phyloP scores from a whole-genome alignment of 2,329 filamentous ascomycete species.

The Xylaria sp. region DNA sequence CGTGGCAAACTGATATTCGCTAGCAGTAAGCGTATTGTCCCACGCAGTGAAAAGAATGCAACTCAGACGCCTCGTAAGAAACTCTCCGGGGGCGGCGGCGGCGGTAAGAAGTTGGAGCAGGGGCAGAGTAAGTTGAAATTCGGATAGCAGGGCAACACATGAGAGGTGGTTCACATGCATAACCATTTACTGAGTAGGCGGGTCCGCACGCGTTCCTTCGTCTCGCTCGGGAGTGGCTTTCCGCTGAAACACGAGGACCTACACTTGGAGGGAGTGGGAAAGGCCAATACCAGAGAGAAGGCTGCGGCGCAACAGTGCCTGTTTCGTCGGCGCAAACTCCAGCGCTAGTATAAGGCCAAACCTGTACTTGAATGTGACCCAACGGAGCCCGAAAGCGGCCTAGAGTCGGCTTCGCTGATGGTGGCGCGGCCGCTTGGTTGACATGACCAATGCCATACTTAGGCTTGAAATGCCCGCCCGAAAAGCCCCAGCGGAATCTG shows the following conservation, averaged over 20 bases:
- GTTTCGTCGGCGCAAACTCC: conserved; percentile 4
- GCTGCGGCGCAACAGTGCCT: conserved; percentile 23
- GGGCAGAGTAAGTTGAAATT: conserved; percentile 72
- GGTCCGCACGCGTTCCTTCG: conserved; percentile 13
- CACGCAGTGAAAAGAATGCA: conserved; percentile 51
- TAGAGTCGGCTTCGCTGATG: conserved; percentile 20
- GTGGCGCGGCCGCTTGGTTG: conserved; percentile 13
- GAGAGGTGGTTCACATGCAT: conserved; percentile 41
- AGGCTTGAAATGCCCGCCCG: conserved; percentile 11
- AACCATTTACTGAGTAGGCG: conserved; percentile 25
- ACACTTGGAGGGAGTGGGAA: conserved; percentile 6
- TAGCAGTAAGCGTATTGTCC: conserved; percentile 49
- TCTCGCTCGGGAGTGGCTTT: conserved; percentile 15
- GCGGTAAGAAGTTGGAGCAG: conserved; percentile 60
- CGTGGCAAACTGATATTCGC: conserved; percentile 62
- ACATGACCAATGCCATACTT: conserved; percentile 11
- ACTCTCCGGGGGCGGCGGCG: conserved; percentile 42
- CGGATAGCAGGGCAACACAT: conserved; percentile 54
- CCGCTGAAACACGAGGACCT: conserved; percentile 16
- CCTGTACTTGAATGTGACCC: conserved; percentile 24
- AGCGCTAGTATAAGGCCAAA: conserved; percentile 12
- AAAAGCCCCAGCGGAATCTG: conserved; percentile 8
- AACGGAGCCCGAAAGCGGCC: conserved; percentile 4
- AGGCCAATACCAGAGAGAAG: conserved; percentile 26
- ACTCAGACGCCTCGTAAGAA: conserved; percentile 56